Conservation (phyloP, 2,329 filamentous ascomycete species). For the Paecilomyces sp. region DNA sequence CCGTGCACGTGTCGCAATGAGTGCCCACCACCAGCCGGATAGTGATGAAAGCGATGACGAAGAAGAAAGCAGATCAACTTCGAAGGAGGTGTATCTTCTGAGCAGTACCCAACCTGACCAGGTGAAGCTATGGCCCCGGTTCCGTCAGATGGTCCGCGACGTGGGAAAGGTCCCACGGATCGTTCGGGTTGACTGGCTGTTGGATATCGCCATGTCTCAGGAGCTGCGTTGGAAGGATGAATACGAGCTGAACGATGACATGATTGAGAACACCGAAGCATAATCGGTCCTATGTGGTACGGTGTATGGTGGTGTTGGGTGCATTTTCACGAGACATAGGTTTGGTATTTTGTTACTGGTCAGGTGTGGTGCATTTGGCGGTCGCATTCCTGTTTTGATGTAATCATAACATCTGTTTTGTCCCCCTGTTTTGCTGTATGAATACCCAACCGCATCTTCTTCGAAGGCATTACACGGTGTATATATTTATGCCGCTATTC, state of each 20-base stretch:
- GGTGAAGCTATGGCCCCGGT: constrained; percentile 68
- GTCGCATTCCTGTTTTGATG: background rate
- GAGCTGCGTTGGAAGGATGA: constrained; percentile 60
- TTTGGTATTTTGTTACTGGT: background rate
- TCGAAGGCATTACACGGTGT: constrained; percentile 3
- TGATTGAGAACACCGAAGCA: constrained; percentile 15
- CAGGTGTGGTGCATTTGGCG: background rate
- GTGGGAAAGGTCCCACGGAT: constrained; percentile 75
- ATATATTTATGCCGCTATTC: background rate
- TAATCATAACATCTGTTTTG: background rate
- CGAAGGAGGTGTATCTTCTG: constrained; percentile 75
- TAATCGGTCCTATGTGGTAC: constrained; percentile 10
- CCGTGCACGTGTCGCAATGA: constrained; percentile 62
- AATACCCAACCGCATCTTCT: background rate
- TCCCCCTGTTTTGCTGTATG: background rate
- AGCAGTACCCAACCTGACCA: constrained; percentile 63
- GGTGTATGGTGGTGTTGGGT: constrained; percentile 1
- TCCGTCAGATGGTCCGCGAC: constrained; percentile 68
- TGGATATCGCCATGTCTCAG: constrained; percentile 86
- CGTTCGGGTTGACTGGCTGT: constrained; percentile 79
- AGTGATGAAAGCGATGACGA: constrained; percentile 37
- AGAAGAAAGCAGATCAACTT: constrained; percentile 54
- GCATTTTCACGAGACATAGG: background rate
- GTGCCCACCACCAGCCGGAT: constrained; percentile 42
- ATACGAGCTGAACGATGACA: constrained; percentile 43